Base-by-base conservation (phyloP, 176 grass and related monocot genomes). In the Canna indica region DNA sequence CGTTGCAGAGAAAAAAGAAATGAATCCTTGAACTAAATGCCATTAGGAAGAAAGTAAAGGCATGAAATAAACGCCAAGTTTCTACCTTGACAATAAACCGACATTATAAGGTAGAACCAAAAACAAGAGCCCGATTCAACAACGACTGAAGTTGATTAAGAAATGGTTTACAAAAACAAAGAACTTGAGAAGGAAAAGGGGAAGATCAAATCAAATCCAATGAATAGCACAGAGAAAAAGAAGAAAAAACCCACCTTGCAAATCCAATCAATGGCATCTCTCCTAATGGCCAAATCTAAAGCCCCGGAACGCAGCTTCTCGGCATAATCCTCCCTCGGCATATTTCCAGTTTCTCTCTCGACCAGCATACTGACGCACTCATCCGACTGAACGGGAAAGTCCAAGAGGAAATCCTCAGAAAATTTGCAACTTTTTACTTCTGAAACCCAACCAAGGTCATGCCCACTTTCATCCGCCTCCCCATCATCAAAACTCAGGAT, bases 221-320 rank as follows among this genome's bases (percentile, higher is more conserved):
- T 28, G 22, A 25, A 59, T 25, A 6, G 20, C 18, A 58, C 53
- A 24, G 2, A 38, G 22, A 20, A 39, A 13, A 73, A 52, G 20
- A 58, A 68, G 15, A 77, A 68, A 75, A 71, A 5, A 16, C 54
- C 75, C 71, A 97, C 93, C 93, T 97, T 91, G 81, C 86, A 97
- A 85, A 97, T 92, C 93, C 88, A 85, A 81, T 87, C 88, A 63
- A 92, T 62, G 77, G 93, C 88, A 67, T 87, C 72, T 75, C 75
- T 81, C 59, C 88, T 87, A 74, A 92, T 70, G 81, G 68, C 72
- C 80, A 82, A 79, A 85, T 97, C 88, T 46, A 83, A 74, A 10
- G 9, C 82, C 46, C 84, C 93, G n/a, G 70, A 74, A 11, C 61
- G 71, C 72, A 97, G 84, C 72, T 81, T 91, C 81, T 87, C 77